These are phyloP conservation scores for Sordariomycetes sp. DNA, from an alignment of 2,329 filamentous ascomycete species.

Conservation along the genomic window DNA sequence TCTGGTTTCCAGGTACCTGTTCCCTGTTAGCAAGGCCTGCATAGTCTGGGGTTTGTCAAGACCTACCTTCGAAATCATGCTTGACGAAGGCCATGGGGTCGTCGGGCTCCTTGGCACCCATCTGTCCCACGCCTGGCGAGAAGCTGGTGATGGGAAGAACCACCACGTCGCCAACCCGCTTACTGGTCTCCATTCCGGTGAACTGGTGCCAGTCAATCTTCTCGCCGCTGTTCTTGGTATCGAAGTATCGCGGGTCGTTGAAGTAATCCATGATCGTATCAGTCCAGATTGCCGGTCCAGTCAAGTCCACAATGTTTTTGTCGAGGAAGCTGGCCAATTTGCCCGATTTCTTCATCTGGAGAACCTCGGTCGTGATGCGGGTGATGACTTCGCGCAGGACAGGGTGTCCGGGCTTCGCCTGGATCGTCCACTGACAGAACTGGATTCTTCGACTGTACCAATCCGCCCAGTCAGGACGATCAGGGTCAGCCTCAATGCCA, in stretches of 20 bases:
- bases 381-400: conserved; percentile 81
- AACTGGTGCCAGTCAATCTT: conserved; percentile 84
- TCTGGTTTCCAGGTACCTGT: conserved; percentile 71
- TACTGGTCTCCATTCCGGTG: conserved; percentile 72
- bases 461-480: conserved; percentile 82
- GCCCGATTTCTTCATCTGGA: conserved; percentile 62
- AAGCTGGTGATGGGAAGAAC: conserved; percentile 95
- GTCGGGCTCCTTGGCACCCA: conserved; percentile 80
- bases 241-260: conserved; percentile 83
- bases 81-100: conserved; percentile 97
- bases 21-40: neutral
- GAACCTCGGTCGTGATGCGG: conserved; percentile 74
- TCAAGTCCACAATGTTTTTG: conserved; percentile 84
- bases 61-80: conserved; percentile 87
- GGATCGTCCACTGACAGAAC: conserved; percentile 99
- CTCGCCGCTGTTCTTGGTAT: conserved; percentile 60
- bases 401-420: conserved; percentile 89
- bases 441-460: conserved; percentile 97
- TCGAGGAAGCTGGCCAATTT: conserved; percentile 49
- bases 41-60: neutral
- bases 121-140: conserved; percentile 87
- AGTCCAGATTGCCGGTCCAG: conserved; percentile 90
- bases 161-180: conserved; percentile 87
- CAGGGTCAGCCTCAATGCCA: conserved; percentile 93
- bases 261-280: conserved; percentile 88